Base-by-base conservation (phyloP, 306 rosid genomes). In the Crataegus laevigata region DNA sequence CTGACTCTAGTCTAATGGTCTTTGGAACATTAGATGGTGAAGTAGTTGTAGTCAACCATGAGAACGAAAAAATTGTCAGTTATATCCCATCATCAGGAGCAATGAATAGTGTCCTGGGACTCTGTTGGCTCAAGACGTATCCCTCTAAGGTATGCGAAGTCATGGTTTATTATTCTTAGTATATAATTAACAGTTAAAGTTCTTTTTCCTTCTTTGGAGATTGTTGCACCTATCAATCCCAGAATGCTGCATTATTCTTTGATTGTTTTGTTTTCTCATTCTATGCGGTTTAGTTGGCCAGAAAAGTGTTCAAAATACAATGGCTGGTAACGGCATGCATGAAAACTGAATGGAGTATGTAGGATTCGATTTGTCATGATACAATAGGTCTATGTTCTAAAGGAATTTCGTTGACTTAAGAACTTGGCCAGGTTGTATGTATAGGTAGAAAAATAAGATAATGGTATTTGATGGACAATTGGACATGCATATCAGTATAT, bases 1-100 rank as follows among this genome's bases (percentile, higher is more conserved):
- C 89, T 72, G 88, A 90, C 73, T 74, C 93, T 72, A 85, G 96
- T 72, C 79, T 90, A 79, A 85, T 88, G 91, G 96, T 87, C 60
- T 82, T 90, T 72, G 96, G 96, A 82, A 86, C 96, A 65, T 70
- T 90, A 80, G 91, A 85, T 83, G 93, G 96, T 77, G 93, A 90
- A 87, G 87, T 90, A 55, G 82, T 86, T 72, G 91, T 88, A 63
- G 77, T 87, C 75, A 90, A 90, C 85, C 93, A 90, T 80, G 96
- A 88, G 84, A 87, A 72, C 64, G 89, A 83, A 72, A 88, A 80
- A 22, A 73, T 85, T 67, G 83, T 88, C 45, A 80, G 86, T 81
- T 87, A 88, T 83, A 83, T 87, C 75, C 93, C 89, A 24, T 86
- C 91, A 75, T 75, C 82, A 66, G 96, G 43, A 40, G 88, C 86